phyloP scores from a whole-genome alignment of 106 monocot genomes.

The Iris macrosiphon region DNA sequence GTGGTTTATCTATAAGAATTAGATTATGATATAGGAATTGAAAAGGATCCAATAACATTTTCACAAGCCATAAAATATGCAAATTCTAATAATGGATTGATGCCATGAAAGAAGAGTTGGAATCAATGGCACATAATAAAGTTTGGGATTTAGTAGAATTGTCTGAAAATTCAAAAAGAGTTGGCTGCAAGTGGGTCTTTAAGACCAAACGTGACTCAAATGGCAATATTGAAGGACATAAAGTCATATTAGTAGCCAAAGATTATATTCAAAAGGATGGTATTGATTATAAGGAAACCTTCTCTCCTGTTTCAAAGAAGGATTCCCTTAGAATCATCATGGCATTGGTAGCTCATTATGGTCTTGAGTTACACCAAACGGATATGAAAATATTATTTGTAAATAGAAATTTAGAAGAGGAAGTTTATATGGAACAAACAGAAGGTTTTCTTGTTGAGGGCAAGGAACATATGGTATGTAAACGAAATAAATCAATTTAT shows the following conservation, averaged over 20 bases:
- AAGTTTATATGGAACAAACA: slow-evolving; percentile 1
- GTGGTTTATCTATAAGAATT: background rate
- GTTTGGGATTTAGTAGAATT: slow-evolving; percentile 7
- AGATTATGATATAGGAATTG: too few relatives aligned
- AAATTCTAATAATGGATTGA: background rate
- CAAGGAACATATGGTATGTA: slow-evolving; percentile 5
- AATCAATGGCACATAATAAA: too few relatives aligned
- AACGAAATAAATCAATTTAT: slow-evolving; percentile 11
- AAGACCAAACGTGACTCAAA: too few relatives aligned
- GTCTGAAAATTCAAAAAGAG: background rate
- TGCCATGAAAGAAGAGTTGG: slow-evolving; percentile 3
- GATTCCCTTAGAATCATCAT: background rate
- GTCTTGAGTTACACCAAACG: background rate
- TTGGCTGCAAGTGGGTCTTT: too few relatives aligned
- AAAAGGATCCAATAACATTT: background rate
- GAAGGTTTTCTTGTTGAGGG: background rate
- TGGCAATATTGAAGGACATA: too few relatives aligned
- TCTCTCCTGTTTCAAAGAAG: background rate
- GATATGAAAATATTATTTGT: slow-evolving; percentile 7
- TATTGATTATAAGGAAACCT: background rate
- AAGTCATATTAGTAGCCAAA: too few relatives aligned
- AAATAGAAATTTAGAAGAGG: background rate
- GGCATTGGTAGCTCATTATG: slow-evolving; percentile 4
- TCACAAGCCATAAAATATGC: background rate
- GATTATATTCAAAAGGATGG: background rate